Evolutionary conservation across 306 rosid genomes (phyloP), one percentile per base, ranked within the genome.

Genomic region (Quillaja saponaria): DNA sequence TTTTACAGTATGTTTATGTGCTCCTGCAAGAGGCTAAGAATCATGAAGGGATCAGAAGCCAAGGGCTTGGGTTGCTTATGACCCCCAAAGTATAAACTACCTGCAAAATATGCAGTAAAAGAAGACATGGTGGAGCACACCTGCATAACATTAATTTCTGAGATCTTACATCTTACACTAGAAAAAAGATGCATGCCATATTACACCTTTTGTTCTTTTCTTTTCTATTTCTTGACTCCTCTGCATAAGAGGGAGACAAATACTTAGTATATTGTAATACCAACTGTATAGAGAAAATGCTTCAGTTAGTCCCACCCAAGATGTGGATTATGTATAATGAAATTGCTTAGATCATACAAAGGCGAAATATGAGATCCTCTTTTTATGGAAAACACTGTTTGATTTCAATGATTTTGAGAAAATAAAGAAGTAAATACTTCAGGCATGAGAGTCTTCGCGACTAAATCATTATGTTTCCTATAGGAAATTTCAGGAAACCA

Each of bases 41-140:
- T 85, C 58, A 74, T 88, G 67, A 88, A 81, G 57, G 90, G 71
- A 71, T 81, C 83, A 46, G 87, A 88, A 59, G 81, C 92, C 53
- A 83, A 75, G 66, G 92, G 92, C 8, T 66, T 88, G 68, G 71
- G 67, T 17, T 82, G 74, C 64, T 68, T 69, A 13, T 77, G 76
- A 69, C 41, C 62, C n/a, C 10, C 21, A 15, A 25, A 40, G 41
- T 3, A 54, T 31, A 38, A 25, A 25, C n/a, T 25, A 25, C 31
- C 31, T 4, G 4, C 31, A 25, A 2, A 25, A 25, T 25, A 25
- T 25, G 28, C 45, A 31, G 37, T 21, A 14, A 15, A 40, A 56
- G 17, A 45, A 69, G 46, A 10, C 50, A 52, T 34, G 5, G 34
- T 28, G 46, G 11, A 76, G 55, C 61, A 52, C 17, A 18, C 47